Evolutionary conservation across 2,329 filamentous ascomycete species (phyloP).

Genomic region (Colletotrichum sp.): DNA sequence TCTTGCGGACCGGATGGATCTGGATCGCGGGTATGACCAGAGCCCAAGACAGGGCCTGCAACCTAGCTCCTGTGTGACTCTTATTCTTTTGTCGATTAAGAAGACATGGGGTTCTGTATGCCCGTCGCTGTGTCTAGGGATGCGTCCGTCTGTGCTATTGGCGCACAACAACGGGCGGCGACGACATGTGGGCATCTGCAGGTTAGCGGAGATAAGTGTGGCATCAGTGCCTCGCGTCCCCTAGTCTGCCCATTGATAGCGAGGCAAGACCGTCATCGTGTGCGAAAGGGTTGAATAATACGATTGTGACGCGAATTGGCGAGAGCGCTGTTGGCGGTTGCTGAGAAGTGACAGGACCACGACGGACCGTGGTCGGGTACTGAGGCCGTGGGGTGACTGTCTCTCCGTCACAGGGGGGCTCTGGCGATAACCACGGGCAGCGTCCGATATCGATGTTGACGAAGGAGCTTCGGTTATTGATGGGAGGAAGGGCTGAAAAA

Average conservation of each 20-base stretch:
- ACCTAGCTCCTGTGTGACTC: slow-evolving; percentile 9
- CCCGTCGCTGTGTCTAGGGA: background rate
- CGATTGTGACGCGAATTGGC: background rate
- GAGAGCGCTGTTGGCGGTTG: background rate
- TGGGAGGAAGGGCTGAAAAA: background rate
- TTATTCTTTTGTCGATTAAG: background rate
- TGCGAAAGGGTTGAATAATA: background rate
- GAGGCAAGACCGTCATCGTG: slow-evolving; percentile 6
- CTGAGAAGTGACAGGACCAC: background rate
- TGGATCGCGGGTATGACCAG: slow-evolving; percentile 17
- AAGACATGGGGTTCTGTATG: background rate
- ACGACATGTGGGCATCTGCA: slow-evolving; percentile 15
- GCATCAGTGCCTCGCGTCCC: slow-evolving; percentile 13
- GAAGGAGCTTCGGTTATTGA: background rate
- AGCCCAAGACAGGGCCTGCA: background rate
- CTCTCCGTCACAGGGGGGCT: background rate
- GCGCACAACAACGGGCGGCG: slow-evolving; percentile 15
- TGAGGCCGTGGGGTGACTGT: background rate
- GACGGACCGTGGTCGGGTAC: background rate
- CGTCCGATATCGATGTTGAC: background rate
- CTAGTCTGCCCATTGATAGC: slow-evolving; percentile 8
- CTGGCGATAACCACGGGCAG: background rate
- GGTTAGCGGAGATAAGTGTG: slow-evolving; percentile 15
- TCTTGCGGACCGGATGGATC: background rate
- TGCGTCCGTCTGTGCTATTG: slow-evolving; percentile 6